Evolutionary conservation across 805 yeast species (phyloP), one percentile per base, ranked within the genome.

Genomic region (Lachancea nothofagi): DNA sequence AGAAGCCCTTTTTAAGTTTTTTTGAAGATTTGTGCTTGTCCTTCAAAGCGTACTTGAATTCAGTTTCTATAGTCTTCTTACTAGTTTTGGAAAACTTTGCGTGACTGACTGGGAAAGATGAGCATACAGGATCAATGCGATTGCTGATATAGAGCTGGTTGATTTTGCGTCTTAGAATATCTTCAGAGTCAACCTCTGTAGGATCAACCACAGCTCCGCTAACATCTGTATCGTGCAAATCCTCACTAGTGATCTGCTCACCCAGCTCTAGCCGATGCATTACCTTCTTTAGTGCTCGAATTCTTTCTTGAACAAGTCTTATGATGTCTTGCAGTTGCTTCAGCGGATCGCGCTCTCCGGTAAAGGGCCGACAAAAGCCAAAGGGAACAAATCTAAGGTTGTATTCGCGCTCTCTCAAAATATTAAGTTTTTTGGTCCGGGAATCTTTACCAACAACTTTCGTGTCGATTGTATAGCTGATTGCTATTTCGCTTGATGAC

Each of bases 401-500:
- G 41, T 64, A 65, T 25, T 64, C 67, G 15, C 50, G 52, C 28
- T 65, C 67, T 24, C 42, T 57, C 57, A 66, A 50, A 13, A 66
- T 54, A 21, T 55, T 58, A 10, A 61, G 44, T 35, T 55, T 49
- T 15, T 51, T 55, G 8, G 54, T 53, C 27, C 43, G 50, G 20
- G 50, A 43, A 39, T 67, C 65, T 39, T 71, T 66, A 17, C 75
- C 80, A 30, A 77, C 75, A 41, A 77, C 62, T 41, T 72, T 71
- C 5, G 80, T 79, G 47, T 76, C 80, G 22, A 78, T 70, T 1
- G 74, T 65, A 46, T 78, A 78, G 37, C 69, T 66, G 7, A 78
- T 63, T 44, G 79, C 72, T 19, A 57, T 28, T 39, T 66, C 66
- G 3, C 70, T 75, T 41, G 67, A 67, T 1, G 72, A 57, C 44